A percentile compares a stretch with the other conserved stretches of the same genome.
phyloP scores from a whole-genome alignment of 2,329 filamentous ascomycete species.

The Sporothrix inflata region DNA sequence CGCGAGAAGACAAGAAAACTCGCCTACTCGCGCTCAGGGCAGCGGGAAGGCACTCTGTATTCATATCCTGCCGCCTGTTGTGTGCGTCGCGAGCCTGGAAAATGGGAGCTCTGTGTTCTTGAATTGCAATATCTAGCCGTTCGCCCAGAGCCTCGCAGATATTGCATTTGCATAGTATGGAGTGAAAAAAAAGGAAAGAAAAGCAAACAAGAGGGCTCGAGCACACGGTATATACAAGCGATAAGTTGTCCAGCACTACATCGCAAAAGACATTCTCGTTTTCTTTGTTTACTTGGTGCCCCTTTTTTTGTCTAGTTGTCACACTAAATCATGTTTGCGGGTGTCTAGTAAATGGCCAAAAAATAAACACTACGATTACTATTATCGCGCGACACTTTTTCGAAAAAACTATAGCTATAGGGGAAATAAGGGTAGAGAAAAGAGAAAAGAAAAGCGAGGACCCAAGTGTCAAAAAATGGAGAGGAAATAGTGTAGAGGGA shows the following conservation, averaged over 20 bases:
- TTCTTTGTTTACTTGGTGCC: not conserved
- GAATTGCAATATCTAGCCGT: not conserved
- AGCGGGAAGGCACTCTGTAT: not conserved
- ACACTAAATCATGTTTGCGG: not conserved
- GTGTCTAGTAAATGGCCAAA: too few relatives aligned
- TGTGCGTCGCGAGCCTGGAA: not conserved
- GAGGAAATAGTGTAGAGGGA: not conserved
- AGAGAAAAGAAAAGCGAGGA: not conserved
- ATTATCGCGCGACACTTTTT: not conserved
- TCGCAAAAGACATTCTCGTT: not conserved
- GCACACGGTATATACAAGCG: not conserved
- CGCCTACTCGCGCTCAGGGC: not conserved
- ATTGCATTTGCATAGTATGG: not conserved
- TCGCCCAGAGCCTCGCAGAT: constrained; percentile 13
- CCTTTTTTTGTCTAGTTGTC: not conserved
- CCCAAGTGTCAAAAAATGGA: not conserved
- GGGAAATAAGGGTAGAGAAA: not conserved
- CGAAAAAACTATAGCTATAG: not conserved
- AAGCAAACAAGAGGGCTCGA: not conserved
- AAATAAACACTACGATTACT: not conserved
- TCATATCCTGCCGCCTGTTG: not conserved
- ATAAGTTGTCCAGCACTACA: too few relatives aligned
- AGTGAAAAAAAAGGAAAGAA: not conserved
- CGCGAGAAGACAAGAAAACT: not conserved
- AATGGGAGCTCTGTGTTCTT: not conserved